phyloP scores from a whole-genome alignment of 228 moss, liverwort and hornwort genomes.

The Sphagnum fallax region DNA sequence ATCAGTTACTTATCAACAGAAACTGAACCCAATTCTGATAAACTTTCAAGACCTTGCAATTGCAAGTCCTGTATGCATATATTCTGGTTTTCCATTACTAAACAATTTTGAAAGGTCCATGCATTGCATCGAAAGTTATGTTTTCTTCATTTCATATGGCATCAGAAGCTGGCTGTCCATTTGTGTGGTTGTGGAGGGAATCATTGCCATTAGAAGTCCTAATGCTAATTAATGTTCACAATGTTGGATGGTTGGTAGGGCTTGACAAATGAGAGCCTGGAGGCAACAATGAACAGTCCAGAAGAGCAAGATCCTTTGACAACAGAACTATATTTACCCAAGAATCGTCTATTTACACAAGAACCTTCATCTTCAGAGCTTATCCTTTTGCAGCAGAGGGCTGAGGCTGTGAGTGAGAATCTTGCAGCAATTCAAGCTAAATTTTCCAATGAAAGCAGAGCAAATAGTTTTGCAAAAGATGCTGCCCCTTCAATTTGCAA shows the following conservation, averaged over 20 bases:
- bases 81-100: too few species aligned
- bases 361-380: slow-evolving; percentile 31
- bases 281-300: slow-evolving; percentile 11
- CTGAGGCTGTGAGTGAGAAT: slow-evolving; percentile 27
- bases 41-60: too few species aligned
- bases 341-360: slow-evolving; percentile 33
- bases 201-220: too few species aligned
- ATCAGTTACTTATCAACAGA: too few species aligned
- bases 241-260: slow-evolving; percentile 13
- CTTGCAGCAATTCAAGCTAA: slow-evolving; percentile 31
- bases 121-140: too few species aligned
- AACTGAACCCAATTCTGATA: too few species aligned
- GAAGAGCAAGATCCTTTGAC: slow-evolving; percentile 7
- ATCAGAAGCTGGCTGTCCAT: too few species aligned
- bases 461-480: slow-evolving; percentile 3
- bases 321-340: slow-evolving; percentile 25
- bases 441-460: slow-evolving; percentile 16
- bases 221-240: too few species aligned
- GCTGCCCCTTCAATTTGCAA: slow-evolving; percentile 22
- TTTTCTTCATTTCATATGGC: too few species aligned
- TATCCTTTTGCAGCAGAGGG: slow-evolving; percentile 25
- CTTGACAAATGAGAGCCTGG: slow-evolving; percentile 14
- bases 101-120: too few species aligned
- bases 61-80: too few species aligned
- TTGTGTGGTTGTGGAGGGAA: too few species aligned